phyloP scores from a whole-genome alignment of 139 green algal genomes.

The Monoraphidium neglectum region DNA sequence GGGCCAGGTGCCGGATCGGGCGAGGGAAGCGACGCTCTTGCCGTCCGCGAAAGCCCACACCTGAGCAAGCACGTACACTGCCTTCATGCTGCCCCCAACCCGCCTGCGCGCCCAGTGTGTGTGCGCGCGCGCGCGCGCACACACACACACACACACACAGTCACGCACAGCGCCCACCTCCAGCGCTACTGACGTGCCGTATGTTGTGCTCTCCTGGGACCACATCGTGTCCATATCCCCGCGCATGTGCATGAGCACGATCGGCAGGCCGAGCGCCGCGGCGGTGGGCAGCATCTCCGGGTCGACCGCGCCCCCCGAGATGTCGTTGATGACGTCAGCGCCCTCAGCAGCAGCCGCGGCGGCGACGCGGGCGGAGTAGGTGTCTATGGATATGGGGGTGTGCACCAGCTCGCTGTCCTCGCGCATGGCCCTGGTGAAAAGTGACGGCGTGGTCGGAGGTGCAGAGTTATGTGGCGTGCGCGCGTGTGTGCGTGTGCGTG shows the following conservation, averaged over 20 bases:
- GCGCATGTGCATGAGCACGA: constrained; percentile 97
- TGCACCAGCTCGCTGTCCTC: constrained; percentile 34
- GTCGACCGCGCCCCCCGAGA: constrained; percentile 86
- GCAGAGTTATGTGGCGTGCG: no score
- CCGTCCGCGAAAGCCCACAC: no score
- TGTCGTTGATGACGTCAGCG: constrained; percentile 96
- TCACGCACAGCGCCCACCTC: no score
- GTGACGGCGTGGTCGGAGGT: neutral
- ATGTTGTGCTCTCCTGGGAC: constrained; percentile 50
- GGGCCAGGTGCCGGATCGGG: no score
- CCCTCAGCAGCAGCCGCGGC: constrained; percentile 70
- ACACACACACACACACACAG: constrained; percentile 62
- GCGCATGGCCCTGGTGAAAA: constrained; percentile 43
- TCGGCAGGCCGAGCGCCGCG: constrained; percentile 79
- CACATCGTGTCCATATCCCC: constrained; percentile 87
- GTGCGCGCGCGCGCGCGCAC: constrained; percentile 66
- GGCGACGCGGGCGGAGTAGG: constrained; percentile 87
- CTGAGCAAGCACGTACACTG: no score
- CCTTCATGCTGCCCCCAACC: neutral
- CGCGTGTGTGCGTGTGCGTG: no score
- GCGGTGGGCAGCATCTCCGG: constrained; percentile 51
- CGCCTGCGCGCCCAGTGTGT: neutral
- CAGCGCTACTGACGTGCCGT: no score
- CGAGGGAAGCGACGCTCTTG: no score
- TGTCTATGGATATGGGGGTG: constrained; percentile 88